Percentiles rank a stretch among this genome's conserved stretches.
These are phyloP conservation scores for Psilocybe mexicana DNA, from an alignment of 1,284 basidiomycete species.

Conservation along the genomic window DNA sequence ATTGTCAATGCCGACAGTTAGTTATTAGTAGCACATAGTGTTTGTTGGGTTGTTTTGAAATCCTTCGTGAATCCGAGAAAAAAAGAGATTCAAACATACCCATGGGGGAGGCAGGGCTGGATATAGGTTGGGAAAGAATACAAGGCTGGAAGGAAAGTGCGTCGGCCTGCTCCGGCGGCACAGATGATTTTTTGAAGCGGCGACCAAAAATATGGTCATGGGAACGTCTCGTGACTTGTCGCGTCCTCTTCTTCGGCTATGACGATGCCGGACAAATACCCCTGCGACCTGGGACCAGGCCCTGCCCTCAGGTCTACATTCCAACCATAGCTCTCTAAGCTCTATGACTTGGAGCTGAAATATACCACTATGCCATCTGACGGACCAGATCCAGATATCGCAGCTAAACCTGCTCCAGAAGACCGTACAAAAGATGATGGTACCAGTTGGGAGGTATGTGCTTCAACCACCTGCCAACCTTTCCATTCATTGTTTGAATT, in stretches of 20 bases:
- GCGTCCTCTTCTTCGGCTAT: not conserved
- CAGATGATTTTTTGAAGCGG: not conserved
- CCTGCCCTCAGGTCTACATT: too few species aligned
- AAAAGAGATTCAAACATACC: not conserved
- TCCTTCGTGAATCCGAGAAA: not conserved
- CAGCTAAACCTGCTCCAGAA: not conserved
- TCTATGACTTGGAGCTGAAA: too few species aligned
- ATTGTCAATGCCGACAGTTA: too few species aligned
- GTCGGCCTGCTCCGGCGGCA: too few species aligned
- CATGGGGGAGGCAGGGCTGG: too few species aligned
- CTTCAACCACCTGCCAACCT: not conserved
- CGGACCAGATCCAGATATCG: not conserved
- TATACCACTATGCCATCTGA: constrained; percentile 23
- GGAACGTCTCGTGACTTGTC: not conserved
- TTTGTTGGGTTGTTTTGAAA: too few species aligned
- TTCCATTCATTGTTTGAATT: not conserved
- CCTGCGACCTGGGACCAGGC: too few species aligned
- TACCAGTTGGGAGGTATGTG: constrained; percentile 33
- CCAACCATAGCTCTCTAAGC: too few species aligned
- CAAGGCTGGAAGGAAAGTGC: too few species aligned
- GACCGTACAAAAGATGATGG: constrained; percentile 14
- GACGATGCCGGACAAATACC: not conserved
- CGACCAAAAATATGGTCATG: not conserved
- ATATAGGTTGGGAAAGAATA: too few species aligned
- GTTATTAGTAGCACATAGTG: too few species aligned